These are phyloP conservation scores for Comarum palustre DNA, from an alignment of 306 rosid species.

Conservation along the genomic window DNA sequence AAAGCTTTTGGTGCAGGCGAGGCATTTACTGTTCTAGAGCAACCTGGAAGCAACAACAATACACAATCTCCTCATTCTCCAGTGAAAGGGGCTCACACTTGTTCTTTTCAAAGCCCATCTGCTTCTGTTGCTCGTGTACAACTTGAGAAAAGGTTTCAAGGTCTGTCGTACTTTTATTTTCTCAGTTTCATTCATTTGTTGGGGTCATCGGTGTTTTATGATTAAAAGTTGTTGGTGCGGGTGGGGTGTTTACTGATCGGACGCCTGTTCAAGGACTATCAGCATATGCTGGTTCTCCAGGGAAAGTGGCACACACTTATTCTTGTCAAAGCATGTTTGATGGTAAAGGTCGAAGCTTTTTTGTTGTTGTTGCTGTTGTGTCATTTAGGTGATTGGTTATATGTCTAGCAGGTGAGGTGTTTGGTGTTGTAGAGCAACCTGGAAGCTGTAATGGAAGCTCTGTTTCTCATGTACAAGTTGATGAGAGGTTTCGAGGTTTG, in stretches of 20 bases:
- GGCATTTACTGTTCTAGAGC: neutral
- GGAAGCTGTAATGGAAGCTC: neutral
- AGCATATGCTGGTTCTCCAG: neutral
- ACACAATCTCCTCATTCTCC: neutral
- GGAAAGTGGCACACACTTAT: neutral
- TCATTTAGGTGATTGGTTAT: no score
- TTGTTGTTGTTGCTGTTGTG: no score
- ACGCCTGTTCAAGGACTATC: neutral
- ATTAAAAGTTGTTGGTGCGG: neutral
- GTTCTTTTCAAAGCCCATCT: neutral
- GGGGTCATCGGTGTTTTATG: neutral
- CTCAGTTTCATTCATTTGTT: neutral
- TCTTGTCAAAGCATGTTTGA: neutral
- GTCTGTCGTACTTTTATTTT: neutral
- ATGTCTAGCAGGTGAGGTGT: no score
- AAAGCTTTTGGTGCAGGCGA: neutral
- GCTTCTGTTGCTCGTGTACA: slow-evolving; percentile 4
- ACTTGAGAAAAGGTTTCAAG: neutral
- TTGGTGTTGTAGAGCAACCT: neutral
- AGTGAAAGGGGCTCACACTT: neutral
- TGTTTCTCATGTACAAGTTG: neutral
- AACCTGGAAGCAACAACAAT: neutral
- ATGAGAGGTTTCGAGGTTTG: neutral
- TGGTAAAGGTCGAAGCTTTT: no score
- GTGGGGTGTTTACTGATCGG: neutral